Evolutionary conservation across 2,329 filamentous ascomycete species (phyloP), one percentile per base, ranked within the genome.

Genomic region (Thyridium curvatum): DNA sequence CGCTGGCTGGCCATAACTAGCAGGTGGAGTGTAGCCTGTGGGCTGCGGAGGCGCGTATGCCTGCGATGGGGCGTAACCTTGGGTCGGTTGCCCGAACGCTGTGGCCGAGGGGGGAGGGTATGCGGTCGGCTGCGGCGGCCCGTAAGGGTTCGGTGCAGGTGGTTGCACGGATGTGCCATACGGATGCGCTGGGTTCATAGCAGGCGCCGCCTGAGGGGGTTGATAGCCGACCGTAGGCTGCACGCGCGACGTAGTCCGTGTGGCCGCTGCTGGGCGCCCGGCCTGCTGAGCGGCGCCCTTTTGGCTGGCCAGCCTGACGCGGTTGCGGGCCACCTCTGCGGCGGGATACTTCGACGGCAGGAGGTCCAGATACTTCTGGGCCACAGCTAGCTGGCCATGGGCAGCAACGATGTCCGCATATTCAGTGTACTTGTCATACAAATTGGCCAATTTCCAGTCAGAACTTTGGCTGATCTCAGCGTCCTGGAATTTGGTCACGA

Each of bases 351-450:
- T 80, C 31, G 74, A 68, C 13, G 93, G 93, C 34, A 98, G 73
- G 38, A 98, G 78, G 54, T 90, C 79, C 31, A 98, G 77, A 55
- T 98, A 98, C 60, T 86, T 90, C 63, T 95, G 85, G 5, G 93
- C 94, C 50, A 89, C 79, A 26, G 80, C 73, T 39, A 98, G 69
- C 52, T 94, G 86, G 12, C 94, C 93, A 55, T 96, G 87, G 7
- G 87, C 81, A 34, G 93, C 89, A 41, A 94, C 80, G 48, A 98
- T 90, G 57, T 98, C 91, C 12, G 93, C 91, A 59, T 97, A 98
- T 65, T 98, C 93, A 18, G 86, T 83, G 58, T 98, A 98, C 65
- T 95, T 95, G 59, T 89, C 83, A 61, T 98, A 98, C 38, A 98
- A 69, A 3, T 82, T 73, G 30, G 81, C 76, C 43, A 98, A 79